Percentiles rank a stretch among this genome's conserved stretches.
phyloP scores from a whole-genome alignment of 805 yeast species.

The Starmerella riodocensis region DNA sequence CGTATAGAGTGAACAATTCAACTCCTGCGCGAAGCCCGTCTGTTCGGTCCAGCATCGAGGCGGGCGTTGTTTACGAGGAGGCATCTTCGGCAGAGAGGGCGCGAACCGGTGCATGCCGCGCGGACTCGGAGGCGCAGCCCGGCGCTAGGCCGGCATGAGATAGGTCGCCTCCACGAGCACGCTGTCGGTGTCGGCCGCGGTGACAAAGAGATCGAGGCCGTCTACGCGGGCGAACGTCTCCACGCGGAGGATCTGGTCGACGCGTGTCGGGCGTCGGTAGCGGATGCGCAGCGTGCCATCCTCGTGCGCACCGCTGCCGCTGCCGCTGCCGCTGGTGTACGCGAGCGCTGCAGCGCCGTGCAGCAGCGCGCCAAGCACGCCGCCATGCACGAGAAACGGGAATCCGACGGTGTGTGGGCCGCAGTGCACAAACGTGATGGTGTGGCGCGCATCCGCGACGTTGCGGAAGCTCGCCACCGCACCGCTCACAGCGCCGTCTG shows the following conservation, averaged over 20 bases:
- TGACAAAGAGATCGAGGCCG: constrained; percentile 30
- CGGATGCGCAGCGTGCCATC: constrained; percentile 27
- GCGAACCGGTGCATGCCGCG: too few relatives aligned
- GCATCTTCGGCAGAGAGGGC: too few relatives aligned
- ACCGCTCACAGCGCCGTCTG: constrained; percentile 52
- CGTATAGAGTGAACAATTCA: too few relatives aligned
- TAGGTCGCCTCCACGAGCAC: constrained; percentile 14
- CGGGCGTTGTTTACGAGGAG: too few relatives aligned
- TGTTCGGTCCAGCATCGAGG: too few relatives aligned
- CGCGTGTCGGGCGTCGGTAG: constrained; percentile 62
- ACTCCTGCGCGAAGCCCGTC: too few relatives aligned
- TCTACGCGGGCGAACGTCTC: constrained; percentile 34
- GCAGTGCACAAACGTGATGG: constrained; percentile 56
- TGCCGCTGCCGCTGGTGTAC: constrained; percentile 20
- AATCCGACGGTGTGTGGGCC: constrained; percentile 75
- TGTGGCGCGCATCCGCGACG: constrained; percentile 42
- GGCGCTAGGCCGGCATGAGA: too few relatives aligned
- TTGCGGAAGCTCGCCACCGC: constrained; percentile 59
- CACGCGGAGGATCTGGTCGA: constrained; percentile 61
- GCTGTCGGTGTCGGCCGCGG: constrained; percentile 42
- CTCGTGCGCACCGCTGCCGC: too few relatives aligned
- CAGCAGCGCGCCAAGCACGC: constrained; percentile 64
- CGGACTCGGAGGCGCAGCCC: too few relatives aligned
- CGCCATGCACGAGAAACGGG: constrained; percentile 82
- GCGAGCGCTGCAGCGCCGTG: constrained; percentile 57